Percentiles rank a stretch among this genome's conserved stretches.
Conservation (phyloP, 2,329 filamentous ascomycete species). For the Aspergillus neotritici region DNA sequence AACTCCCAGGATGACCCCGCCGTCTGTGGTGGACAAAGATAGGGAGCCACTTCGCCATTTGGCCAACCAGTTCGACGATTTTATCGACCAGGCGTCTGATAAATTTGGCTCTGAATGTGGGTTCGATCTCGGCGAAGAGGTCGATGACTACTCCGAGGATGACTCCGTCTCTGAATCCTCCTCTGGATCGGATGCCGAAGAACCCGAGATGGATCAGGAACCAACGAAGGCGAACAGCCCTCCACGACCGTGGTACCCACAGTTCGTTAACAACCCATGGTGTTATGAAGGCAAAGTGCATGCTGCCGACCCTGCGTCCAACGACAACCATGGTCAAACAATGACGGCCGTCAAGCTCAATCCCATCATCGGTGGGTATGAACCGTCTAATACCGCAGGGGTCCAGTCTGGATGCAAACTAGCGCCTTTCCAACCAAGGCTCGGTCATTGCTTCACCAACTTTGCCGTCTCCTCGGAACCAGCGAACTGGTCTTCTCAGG, state of each 20-base stretch:
- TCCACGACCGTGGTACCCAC: background rate
- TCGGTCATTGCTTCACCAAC: no score
- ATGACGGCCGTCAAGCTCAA: no score
- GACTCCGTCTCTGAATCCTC: constrained; percentile 6
- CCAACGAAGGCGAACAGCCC: background rate
- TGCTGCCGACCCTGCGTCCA: no score
- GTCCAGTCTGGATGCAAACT: no score
- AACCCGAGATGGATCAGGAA: constrained; percentile 4
- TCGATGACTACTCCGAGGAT: constrained; percentile 6
- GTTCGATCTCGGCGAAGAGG: constrained; percentile 3
- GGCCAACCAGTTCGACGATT: constrained; percentile 2
- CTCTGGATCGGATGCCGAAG: constrained; percentile 5
- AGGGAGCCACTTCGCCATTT: constrained; percentile 1
- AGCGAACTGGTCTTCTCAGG: no score
- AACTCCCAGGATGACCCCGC: constrained; percentile 21
- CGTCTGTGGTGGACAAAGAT: constrained; percentile 2
- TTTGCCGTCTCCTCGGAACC: no score
- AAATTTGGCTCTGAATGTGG: constrained; percentile 1
- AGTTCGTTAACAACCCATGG: no score
- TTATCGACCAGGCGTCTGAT: constrained; percentile 4
- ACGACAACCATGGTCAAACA: no score
- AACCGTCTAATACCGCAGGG: no score
- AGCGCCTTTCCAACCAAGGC: no score
- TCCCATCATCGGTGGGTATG: no score
- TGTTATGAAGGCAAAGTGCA: no score